A percentile compares a stretch with the other conserved stretches of the same genome.
Conservation (phyloP, 2,329 filamentous ascomycete species). For the Amauroascus niger region DNA sequence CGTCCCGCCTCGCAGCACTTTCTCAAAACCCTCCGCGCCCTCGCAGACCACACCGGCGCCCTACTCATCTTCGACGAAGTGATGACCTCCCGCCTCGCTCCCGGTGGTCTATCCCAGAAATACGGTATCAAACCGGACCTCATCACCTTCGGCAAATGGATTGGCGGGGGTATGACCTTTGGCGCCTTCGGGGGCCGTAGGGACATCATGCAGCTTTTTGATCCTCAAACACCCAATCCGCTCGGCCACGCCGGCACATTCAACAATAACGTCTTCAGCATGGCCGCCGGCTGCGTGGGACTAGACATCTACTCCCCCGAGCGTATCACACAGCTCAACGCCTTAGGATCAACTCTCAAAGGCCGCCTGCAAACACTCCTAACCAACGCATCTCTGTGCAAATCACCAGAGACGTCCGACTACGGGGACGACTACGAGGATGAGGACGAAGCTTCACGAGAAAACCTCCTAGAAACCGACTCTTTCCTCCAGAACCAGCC, state of each 20-base stretch:
- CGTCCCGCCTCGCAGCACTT: slow-evolving; percentile 46
- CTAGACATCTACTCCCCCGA: slow-evolving; percentile 19
- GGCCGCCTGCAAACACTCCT: slow-evolving; percentile 17
- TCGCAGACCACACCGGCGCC: slow-evolving; percentile 42
- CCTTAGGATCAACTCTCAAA: slow-evolving; percentile 22
- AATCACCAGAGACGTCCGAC: not conserved
- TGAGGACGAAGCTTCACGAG: too few species aligned
- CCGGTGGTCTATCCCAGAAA: slow-evolving; percentile 41
- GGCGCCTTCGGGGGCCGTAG: slow-evolving; percentile 55
- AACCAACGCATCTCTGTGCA: not conserved
- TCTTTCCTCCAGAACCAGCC: not conserved
- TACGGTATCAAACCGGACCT: slow-evolving; percentile 48
- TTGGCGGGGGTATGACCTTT: slow-evolving; percentile 57
- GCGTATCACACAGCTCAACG: slow-evolving; percentile 21
- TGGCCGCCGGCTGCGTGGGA: slow-evolving; percentile 45
- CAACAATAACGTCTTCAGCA: slow-evolving; percentile 57
- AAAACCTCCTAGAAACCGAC: not conserved
- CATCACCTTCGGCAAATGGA: slow-evolving; percentile 56
- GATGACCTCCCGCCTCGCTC: slow-evolving; percentile 53
- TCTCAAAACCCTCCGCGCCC: slow-evolving; percentile 42
- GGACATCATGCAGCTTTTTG: slow-evolving; percentile 51
- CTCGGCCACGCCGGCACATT: slow-evolving; percentile 55
- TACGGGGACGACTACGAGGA: not conserved
- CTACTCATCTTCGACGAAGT: slow-evolving; percentile 63
- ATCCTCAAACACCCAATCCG: slow-evolving; percentile 36